phyloP scores from a whole-genome alignment of 73 alveolate genomes.

The Blepharisma japonicum region DNA sequence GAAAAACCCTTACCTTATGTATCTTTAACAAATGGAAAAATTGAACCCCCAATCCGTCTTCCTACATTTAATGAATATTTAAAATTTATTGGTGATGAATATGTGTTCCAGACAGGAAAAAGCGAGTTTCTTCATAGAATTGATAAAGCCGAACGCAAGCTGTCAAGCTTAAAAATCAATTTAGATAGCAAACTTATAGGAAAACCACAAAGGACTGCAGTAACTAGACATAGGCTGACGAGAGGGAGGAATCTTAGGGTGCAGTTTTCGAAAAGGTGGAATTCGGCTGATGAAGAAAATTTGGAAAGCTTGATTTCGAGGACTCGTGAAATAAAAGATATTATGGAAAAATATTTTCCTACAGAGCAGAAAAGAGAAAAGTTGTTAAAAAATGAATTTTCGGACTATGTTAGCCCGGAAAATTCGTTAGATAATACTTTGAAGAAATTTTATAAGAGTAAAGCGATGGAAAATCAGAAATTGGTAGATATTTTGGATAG shows the following conservation, averaged over 20 bases:
- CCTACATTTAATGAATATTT: constrained; percentile 21
- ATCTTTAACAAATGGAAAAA: neutral
- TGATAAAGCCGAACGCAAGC: neutral
- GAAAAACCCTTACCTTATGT: constrained; percentile 27
- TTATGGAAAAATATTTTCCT: too few relatives aligned
- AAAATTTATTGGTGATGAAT: constrained; percentile 10
- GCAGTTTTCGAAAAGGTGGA: too few relatives aligned
- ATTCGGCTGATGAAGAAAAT: too few relatives aligned
- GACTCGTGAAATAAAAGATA: too few relatives aligned
- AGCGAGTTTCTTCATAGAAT: neutral
- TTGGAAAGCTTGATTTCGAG: too few relatives aligned
- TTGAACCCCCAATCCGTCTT: neutral
- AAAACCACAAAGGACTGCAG: too few relatives aligned
- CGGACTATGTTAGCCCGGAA: neutral
- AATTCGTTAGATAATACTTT: neutral
- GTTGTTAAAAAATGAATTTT: too few relatives aligned
- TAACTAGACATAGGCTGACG: too few relatives aligned
- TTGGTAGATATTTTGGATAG: constrained; percentile 6
- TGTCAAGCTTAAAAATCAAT: neutral
- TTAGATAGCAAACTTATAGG: neutral
- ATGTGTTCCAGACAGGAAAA: constrained; percentile 2
- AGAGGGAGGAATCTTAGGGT: too few relatives aligned
- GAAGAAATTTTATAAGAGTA: neutral
- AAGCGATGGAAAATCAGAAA: constrained; percentile 21
- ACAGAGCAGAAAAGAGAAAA: too few relatives aligned